Evolutionary conservation across 75 land plant species (phyloP).

Genomic region (Larix kaempferi): DNA sequence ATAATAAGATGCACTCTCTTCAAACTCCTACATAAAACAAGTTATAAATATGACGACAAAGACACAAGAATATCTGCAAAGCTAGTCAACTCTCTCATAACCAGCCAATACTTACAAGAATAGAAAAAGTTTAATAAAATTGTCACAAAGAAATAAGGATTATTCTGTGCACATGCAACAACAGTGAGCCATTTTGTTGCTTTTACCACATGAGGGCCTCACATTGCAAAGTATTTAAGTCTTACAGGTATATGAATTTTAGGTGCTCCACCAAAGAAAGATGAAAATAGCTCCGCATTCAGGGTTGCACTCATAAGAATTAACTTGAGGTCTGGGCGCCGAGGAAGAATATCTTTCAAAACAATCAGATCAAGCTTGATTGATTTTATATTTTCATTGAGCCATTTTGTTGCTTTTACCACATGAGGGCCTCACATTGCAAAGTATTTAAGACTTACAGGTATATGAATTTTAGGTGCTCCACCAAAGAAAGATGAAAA

Average conservation of each 20-base stretch:
- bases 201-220: too few species aligned
- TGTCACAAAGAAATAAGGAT: too few species aligned
- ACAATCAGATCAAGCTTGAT: conserved; percentile 16
- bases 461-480: conserved; percentile 47
- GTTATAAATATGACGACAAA: neutral
- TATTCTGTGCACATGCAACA: too few species aligned
- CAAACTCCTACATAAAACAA: too few species aligned
- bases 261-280: conserved; percentile 41
- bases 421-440: too few species aligned
- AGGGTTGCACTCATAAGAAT: conserved; percentile 58
- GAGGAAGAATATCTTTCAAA: conserved; percentile 45
- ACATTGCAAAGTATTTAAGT: neutral
- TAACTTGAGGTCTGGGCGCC: conserved; percentile 48
- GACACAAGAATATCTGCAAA: neutral
- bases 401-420: too few species aligned
- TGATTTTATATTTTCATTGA: too few species aligned
- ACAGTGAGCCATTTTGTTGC: too few species aligned
- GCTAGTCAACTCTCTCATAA: too few species aligned
- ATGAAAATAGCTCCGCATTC: conserved; percentile 51
- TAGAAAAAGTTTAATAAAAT: too few species aligned
- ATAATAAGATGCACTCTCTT: neutral
- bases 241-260: conserved; percentile 43
- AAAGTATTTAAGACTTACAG: conserved; percentile 16
- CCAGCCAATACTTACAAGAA: too few species aligned
- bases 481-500: conserved; percentile 39